Evolutionary conservation across 495 filamentous ascomycete species (phyloP).

Genomic region (Aspergillus kassunensis): DNA sequence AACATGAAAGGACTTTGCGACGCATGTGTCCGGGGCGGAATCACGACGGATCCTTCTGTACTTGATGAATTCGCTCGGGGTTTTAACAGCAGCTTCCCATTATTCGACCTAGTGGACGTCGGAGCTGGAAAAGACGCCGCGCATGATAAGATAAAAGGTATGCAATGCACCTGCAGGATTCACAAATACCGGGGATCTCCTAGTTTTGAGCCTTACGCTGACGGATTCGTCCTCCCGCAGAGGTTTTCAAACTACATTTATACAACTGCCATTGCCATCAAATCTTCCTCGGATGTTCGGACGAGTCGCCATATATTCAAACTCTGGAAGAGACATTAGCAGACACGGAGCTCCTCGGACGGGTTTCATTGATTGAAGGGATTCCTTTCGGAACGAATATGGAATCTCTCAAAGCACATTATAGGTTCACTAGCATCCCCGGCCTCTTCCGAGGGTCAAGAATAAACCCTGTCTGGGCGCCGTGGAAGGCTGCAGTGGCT

Average conservation of each 20-base stretch:
- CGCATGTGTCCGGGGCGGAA: conserved; percentile 53
- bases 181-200: not conserved
- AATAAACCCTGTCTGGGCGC: conserved; percentile 47
- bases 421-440: conserved; percentile 56
- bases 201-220: conserved; percentile 2
- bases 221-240: conserved; percentile 37
- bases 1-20: conserved; percentile 63
- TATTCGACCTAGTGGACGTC: conserved; percentile 74
- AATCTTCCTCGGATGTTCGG: conserved; percentile 73
- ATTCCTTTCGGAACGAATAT: conserved; percentile 66
- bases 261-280: conserved; percentile 76
- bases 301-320: conserved; percentile 67
- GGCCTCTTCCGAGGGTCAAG: conserved; percentile 64
- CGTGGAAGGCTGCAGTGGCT: conserved; percentile 36
- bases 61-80: conserved; percentile 69
- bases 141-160: conserved; percentile 74
- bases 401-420: conserved; percentile 45
- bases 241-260: conserved; percentile 63
- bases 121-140: conserved; percentile 65
- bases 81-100: conserved; percentile 66
- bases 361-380: conserved; percentile 72
- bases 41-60: conserved; percentile 45
- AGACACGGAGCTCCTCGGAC: conserved; percentile 49
- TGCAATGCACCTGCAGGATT: conserved; percentile 14
- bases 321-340: conserved; percentile 59